phyloP scores from a whole-genome alignment of 306 rosid species.

The Pueraria montana region DNA sequence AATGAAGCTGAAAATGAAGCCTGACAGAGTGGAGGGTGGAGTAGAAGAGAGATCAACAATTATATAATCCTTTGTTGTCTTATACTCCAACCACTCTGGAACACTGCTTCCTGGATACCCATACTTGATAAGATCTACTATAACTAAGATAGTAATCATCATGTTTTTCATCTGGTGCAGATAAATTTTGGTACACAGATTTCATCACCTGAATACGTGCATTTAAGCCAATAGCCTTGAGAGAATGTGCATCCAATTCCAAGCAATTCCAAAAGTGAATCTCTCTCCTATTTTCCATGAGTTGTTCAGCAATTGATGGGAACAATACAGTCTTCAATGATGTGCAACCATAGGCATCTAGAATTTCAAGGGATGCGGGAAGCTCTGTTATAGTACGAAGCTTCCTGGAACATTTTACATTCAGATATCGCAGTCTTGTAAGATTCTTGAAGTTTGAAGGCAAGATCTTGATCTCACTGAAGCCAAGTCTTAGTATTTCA shows the following conservation, averaged over 20 bases:
- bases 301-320: slow-evolving; percentile 7
- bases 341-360: not conserved
- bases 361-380: slow-evolving; percentile 31
- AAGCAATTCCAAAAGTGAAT: slow-evolving; percentile 10
- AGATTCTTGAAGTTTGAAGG: too few relatives aligned
- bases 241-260: slow-evolving; percentile 26
- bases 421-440: not conserved
- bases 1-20: not conserved
- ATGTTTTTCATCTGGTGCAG: not conserved
- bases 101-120: not conserved
- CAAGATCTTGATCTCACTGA: too few relatives aligned
- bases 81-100: not conserved
- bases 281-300: not conserved
- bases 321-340: slow-evolving; percentile 2
- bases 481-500: too few relatives aligned
- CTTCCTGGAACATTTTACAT: fast-evolving
- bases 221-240: slow-evolving; percentile 9
- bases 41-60: slow-evolving; percentile 39
- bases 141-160: not conserved
- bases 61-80: not conserved
- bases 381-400: slow-evolving; percentile 23
- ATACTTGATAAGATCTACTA: not conserved
- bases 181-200: not conserved
- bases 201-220: slow-evolving; percentile 16
- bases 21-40: not conserved